Percentiles rank a stretch among this genome's conserved stretches.
Conservation (phyloP, 306 rosid species). For the Malus sieversii region DNA sequence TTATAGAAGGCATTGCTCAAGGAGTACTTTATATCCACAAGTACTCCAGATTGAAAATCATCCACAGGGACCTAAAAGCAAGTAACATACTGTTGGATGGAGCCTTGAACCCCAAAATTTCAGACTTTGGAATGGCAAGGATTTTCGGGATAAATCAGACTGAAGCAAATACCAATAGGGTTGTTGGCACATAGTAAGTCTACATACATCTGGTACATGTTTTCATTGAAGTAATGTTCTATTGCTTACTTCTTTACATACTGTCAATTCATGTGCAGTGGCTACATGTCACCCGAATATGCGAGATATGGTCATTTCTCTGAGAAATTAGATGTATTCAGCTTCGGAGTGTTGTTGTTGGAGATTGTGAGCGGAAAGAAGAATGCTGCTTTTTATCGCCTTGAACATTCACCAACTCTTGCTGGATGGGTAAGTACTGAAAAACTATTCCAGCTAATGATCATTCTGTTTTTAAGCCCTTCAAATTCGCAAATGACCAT, state of each 20-base stretch:
- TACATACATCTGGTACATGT: background rate
- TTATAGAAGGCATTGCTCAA: background rate
- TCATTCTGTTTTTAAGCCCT: too few species aligned
- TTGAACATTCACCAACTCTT: conserved; percentile 7
- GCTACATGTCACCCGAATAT: conserved; percentile 21
- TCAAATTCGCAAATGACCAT: too few species aligned
- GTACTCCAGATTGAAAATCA: too few species aligned
- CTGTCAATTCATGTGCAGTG: background rate
- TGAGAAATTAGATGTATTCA: conserved; percentile 2
- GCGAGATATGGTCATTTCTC: conserved; percentile 9
- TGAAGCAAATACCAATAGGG: background rate
- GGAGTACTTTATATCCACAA: too few species aligned
- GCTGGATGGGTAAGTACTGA: background rate
- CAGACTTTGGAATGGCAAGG: too few species aligned
- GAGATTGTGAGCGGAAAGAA: conserved; percentile 17
- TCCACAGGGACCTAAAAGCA: too few species aligned
- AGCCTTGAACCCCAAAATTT: background rate
- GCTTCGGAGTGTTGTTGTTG: background rate
- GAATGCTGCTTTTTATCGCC: background rate
- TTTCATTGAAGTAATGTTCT: background rate
- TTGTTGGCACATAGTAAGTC: conserved; percentile 22
- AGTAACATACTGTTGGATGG: too few species aligned
- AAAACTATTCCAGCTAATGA: background rate
- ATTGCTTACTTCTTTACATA: background rate
- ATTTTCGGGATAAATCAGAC: too few species aligned